A percentile compares a stretch with the other conserved stretches of the same genome.
These are phyloP conservation scores for Cercospora beticola DNA, from an alignment of 2,329 filamentous ascomycete genomes.

Conservation along the genomic window DNA sequence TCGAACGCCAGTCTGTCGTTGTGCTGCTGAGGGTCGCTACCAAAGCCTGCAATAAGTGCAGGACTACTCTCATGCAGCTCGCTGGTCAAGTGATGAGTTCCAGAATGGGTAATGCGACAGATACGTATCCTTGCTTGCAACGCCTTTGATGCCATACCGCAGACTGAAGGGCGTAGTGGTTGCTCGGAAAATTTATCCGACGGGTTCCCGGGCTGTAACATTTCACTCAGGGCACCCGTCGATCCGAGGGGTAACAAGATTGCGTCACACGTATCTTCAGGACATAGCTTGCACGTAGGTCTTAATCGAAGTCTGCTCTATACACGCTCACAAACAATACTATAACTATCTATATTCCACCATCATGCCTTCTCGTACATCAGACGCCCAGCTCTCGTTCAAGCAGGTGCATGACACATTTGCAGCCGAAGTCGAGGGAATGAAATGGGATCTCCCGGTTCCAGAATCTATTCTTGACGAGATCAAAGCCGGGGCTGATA, in stretches of 20 bases:
- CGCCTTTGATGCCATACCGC: background rate
- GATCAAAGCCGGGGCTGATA: background rate
- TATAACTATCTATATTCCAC: background rate
- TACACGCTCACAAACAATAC: background rate
- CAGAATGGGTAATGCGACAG: background rate
- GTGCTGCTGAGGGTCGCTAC: background rate
- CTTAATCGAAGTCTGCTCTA: background rate
- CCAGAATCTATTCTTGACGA: slow-evolving; percentile 20
- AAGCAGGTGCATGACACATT: slow-evolving; percentile 22
- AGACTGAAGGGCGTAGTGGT: background rate
- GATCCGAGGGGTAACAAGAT: background rate
- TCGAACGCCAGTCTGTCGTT: background rate
- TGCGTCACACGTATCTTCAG: background rate
- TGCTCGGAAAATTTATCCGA: background rate
- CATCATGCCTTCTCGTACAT: slow-evolving; percentile 24
- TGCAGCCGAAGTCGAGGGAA: slow-evolving; percentile 20
- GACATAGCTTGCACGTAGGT: background rate
- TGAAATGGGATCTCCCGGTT: slow-evolving; percentile 21
- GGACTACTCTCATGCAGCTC: background rate
- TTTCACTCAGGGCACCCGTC: background rate
- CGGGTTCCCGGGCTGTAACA: background rate
- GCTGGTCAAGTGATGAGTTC: background rate
- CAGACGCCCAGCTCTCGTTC: slow-evolving; percentile 19
- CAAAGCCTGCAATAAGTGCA: background rate
- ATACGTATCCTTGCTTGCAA: background rate